Evolutionary conservation across 495 filamentous ascomycete species (phyloP).

Genomic region (Opeltia flavorubescens): DNA sequence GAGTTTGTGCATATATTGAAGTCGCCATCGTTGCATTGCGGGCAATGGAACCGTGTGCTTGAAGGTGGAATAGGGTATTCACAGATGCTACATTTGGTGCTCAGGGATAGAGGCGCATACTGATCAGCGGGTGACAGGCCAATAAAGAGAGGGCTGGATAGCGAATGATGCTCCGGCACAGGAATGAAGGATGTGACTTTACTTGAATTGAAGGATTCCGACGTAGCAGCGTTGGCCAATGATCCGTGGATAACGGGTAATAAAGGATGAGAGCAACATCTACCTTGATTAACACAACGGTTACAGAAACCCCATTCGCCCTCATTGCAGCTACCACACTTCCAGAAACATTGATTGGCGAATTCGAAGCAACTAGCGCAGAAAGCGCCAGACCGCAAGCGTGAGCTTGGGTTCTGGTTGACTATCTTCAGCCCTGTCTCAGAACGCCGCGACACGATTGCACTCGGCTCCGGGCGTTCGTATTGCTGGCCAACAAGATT

Average conservation of each 20-base stretch:
- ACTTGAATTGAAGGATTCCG: not conserved
- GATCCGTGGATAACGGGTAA: constrained; percentile 39
- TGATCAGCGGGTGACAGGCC: constrained; percentile 18
- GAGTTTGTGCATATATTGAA: constrained; percentile 73
- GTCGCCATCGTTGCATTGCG: constrained; percentile 51
- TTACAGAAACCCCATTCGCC: constrained; percentile 90
- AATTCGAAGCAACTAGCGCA: constrained; percentile 59
- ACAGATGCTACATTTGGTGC: constrained; percentile 63
- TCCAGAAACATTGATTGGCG: constrained; percentile 71
- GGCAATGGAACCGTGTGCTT: constrained; percentile 61
- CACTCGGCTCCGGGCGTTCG: constrained; percentile 32
- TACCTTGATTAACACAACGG: constrained; percentile 61
- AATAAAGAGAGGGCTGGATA: constrained; percentile 15
- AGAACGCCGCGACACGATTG: constrained; percentile 15
- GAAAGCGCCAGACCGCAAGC: constrained; percentile 70
- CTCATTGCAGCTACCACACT: constrained; percentile 69
- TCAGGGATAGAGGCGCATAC: constrained; percentile 48
- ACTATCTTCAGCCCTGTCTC: constrained; percentile 29
- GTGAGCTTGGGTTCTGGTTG: constrained; percentile 45
- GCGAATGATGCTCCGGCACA: constrained; percentile 4
- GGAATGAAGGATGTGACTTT: constrained; percentile 1
- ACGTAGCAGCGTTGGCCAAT: not conserved
- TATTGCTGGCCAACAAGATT: constrained; percentile 55
- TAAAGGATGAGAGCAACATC: constrained; percentile 63
- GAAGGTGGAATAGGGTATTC: constrained; percentile 51